phyloP scores from a whole-genome alignment of 2,329 filamentous ascomycete species.

The Penicillium sp. region DNA sequence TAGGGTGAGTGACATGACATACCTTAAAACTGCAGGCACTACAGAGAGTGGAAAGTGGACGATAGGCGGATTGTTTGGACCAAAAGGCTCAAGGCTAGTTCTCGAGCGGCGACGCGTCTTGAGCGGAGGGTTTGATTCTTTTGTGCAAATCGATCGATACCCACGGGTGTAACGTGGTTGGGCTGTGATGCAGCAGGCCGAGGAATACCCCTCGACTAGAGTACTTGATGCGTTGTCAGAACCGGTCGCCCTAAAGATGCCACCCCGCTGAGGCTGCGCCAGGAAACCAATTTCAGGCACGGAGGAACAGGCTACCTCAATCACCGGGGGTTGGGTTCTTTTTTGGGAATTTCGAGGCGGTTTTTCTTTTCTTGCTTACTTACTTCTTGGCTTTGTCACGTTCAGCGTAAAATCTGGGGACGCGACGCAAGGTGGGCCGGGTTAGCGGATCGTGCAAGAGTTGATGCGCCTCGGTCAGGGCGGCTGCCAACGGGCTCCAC shows the following conservation, averaged over 20 bases:
- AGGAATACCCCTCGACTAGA: conserved; percentile 34
- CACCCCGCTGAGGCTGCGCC: conserved; percentile 27
- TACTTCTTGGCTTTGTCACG: conserved; percentile 25
- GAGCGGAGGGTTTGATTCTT: conserved; percentile 36
- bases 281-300: conserved; percentile 31
- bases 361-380: conserved; percentile 14
- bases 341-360: conserved; percentile 16
- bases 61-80: not conserved
- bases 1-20: conserved; percentile 28
- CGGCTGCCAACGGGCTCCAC: conserved; percentile 25
- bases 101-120: conserved; percentile 20
- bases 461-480: conserved; percentile 32
- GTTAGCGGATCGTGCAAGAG: conserved; percentile 15
- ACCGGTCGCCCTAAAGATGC: conserved; percentile 31
- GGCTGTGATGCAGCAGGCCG: conserved; percentile 48
- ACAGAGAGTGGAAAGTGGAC: conserved; percentile 2
- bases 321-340: not conserved
- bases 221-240: conserved; percentile 49
- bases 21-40: conserved; percentile 31
- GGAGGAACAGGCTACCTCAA: conserved; percentile 24
- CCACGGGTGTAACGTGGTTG: conserved; percentile 46
- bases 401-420: conserved; percentile 29
- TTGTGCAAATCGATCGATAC: conserved; percentile 36
- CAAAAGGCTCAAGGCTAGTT: not conserved
- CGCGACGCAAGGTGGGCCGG: conserved; percentile 29